Evolutionary conservation across 2,329 filamentous ascomycete genomes (phyloP), one percentile per base, ranked within the genome.

Genomic region (Colletotrichum chlorophyti): DNA sequence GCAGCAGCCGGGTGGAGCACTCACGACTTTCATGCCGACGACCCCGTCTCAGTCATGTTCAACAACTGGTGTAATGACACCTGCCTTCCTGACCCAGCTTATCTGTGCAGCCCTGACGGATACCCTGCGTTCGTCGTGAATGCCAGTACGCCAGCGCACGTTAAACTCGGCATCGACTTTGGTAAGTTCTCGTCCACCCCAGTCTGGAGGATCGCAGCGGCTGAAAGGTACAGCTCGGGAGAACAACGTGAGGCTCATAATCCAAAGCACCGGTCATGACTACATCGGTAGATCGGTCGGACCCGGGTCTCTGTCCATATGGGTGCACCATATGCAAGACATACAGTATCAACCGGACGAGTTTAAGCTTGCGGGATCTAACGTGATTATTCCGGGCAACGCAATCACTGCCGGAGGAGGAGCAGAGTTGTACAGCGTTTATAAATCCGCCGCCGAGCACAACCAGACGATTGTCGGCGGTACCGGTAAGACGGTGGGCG

Each of bases 341-440:
- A 21, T 57, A 12, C 12, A 57, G 32, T 46, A 48, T 8, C 43
- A 50, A 6, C 21, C 21, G 2, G 38, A 31, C 11, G 21, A 34
- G 3, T 60, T 60, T n/a, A 19, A 29, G 26, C 49, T 26, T 7
- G 23, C 27, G 1, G 50, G 19, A 6, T 53, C 23, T 42, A 26
- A 26, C 5, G 29, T 35, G 15, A 6, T 19, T 12, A 55, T 35
- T 61, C 63, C 8, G 0, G 79, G 78, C 0, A 75, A 75, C 15
- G 80, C 81, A 2, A 74, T 87, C 14, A 85, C 79, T 2, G 72
- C 81, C 2, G 81, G 76, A 0, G 80, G 83, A 0, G 86, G 84
- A 6, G 73, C 80, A 0, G 77, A 82, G 48, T 82, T 82, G 63
- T 70, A 73, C 21, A 76, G 83, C 6, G 69, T 82, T 1, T 81